Evolutionary conservation across 106 monocot species (phyloP), one percentile per base, ranked within the genome.

Genomic region (Dioscorea alata): DNA sequence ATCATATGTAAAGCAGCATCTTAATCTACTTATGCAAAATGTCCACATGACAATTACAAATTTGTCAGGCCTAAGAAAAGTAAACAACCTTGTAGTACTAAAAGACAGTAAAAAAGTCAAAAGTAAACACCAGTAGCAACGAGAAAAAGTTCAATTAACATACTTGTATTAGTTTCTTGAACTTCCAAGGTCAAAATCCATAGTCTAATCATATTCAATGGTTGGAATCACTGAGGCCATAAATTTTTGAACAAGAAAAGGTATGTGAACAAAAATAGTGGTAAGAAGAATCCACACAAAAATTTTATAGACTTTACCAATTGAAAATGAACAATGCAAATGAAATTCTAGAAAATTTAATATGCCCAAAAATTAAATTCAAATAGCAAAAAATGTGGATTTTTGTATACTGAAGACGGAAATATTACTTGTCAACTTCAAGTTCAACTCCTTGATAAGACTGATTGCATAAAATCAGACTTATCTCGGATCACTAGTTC

Each of bases 131-230:
- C 42, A 34, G 34, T 34, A 42, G 42, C 42, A 42, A 42, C 5
- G 28, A 28, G 28, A 28, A 28, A 42, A 10, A 42, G 42, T 42
- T 6, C 42, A 42, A 42, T 42, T 6, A 42, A 3, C 4, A 6
- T 5, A 86, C 83, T 82, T 78, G 13, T 15, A 78, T 87, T 75
- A 87, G 32, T 70, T 68, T 59, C 90, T 85, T 16, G 90, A 79
- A 71, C 92, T 88, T 10, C 99, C 99, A 74, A 99, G 85, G 69
- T 99, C 99, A 63, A 92, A 93, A 74, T 99, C 99, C 92, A 99
- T 87, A 20, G 99, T 99, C 66, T 93, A 99, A 67, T 99, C 99
- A 58, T 99, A 99, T 33, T 99, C 99, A 35, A 99, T 99, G 10
- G 92, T 99, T 58, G 99, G 99, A 68, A 99, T 89, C 33, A 99